Percentiles rank a stretch among this genome's conserved stretches.
Evolutionary conservation across 257 asterid genomes (phyloP).

Genomic region (Lycium barbarum): DNA sequence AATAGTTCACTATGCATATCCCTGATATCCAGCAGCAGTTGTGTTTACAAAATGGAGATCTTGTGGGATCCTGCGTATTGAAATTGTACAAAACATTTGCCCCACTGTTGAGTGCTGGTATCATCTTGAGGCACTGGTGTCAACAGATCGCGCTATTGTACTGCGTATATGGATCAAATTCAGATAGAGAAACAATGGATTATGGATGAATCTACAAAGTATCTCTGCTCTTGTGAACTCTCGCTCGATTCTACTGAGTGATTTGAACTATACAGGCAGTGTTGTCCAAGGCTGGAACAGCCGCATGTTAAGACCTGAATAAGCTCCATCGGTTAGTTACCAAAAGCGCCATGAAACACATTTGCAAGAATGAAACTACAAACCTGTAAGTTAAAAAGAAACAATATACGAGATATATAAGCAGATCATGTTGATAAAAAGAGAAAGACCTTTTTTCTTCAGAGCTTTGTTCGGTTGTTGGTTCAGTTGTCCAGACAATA

Average conservation of each 20-base stretch:
- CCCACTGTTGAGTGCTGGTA: not conserved
- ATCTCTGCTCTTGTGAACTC: not conserved
- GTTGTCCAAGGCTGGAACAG: not conserved
- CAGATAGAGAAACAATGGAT: not conserved
- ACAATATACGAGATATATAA: not conserved
- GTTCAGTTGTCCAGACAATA: slow-evolving; percentile 68
- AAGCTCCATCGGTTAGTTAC: not conserved
- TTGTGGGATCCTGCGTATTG: not conserved
- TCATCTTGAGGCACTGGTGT: not conserved
- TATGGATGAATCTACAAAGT: not conserved
- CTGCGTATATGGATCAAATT: not conserved
- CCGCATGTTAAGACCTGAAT: slow-evolving; percentile 11
- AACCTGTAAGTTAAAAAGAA: not conserved
- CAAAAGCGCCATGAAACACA: not conserved
- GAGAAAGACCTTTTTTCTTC: slow-evolving; percentile 48
- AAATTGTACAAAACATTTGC: not conserved
- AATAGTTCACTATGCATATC: not conserved
- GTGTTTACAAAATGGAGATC: not conserved
- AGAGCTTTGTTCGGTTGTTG: slow-evolving; percentile 46
- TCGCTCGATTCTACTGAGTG: not conserved
- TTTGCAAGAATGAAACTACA: not conserved
- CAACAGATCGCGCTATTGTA: not conserved
- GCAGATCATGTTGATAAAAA: not conserved
- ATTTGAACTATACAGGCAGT: not conserved
- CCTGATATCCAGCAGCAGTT: not conserved